Evolutionary conservation across 306 rosid genomes (phyloP), one percentile per base, ranked within the genome.

Genomic region (Vigna reflexopilosa): DNA sequence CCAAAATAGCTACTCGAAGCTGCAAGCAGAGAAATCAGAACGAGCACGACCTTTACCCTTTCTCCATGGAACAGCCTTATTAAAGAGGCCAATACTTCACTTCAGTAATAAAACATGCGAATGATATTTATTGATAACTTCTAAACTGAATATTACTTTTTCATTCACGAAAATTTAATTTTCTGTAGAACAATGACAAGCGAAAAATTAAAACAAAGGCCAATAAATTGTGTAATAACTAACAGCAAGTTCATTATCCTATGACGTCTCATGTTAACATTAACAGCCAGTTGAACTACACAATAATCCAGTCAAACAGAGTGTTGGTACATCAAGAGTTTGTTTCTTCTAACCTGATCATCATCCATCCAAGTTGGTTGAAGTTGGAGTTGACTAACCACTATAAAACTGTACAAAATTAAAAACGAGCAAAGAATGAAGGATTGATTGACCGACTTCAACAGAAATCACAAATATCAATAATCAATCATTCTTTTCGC

Each of bases 331-430:
- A 82, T 74, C 76, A 85, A 79, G 78, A 65, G 73, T 79, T 70
- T 40, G 48, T 26, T 62, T 61, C 77, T 75, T 72, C 77, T 63
- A 55, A 67, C 13, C 52, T 30, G 75, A 71, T 61, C 78, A 57
- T 63, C 78, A 57, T 64, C 78, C 75, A 56, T 86, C 76, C 73
- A 79, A 61, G 71, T 83, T 77, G 56, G 84, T 88, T 81, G 79
- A 22, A 4, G 50, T 45, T 45, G 50, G 74, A 78, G 85, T 80
- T 61, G 84, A 83, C 89, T 81, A 85, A 78, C 81, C 80, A 84
- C 84, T 89, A 83, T 57, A 73, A 72, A 85, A 83, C 81, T 90
- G 85, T 91, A 93, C 98, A 91, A 77, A 77, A 81, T 76, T 78
- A 86, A 80, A 80, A 80, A 88, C 67, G 85, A 79, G 84, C 67